phyloP scores from a whole-genome alignment of 2,329 filamentous ascomycete species.

The Hawksworthiomyces lignivorus region DNA sequence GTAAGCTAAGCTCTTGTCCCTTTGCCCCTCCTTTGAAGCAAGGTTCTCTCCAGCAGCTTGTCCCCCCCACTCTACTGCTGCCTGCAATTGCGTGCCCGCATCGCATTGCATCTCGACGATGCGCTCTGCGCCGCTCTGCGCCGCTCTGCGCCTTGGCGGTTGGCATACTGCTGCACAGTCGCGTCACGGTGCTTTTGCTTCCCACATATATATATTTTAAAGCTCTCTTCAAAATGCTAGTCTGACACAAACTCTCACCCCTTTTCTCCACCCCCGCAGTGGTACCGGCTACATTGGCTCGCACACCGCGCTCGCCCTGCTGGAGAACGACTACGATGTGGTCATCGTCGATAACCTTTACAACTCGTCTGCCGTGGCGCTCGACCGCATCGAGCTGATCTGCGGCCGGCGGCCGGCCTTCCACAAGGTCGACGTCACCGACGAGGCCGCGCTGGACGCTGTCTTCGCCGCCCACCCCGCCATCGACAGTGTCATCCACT shows the following conservation, averaged over 20 bases:
- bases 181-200: too few relatives aligned
- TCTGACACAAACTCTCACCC: too few relatives aligned
- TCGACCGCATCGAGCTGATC: slow-evolving; percentile 94
- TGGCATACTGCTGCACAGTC: too few relatives aligned
- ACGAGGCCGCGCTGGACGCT: slow-evolving; percentile 73
- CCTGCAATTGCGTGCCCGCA: too few relatives aligned
- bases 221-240: too few relatives aligned
- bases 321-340: slow-evolving; percentile 92
- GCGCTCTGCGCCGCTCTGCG: too few relatives aligned
- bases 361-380: slow-evolving; percentile 86
- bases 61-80: too few relatives aligned
- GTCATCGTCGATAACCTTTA: slow-evolving; percentile 94
- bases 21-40: slow-evolving; percentile 11
- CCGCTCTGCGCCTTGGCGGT: too few relatives aligned
- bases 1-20: slow-evolving; percentile 51
- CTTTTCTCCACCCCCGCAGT: too few relatives aligned
- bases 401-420: slow-evolving; percentile 80
- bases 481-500: slow-evolving; percentile 98
- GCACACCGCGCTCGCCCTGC: slow-evolving; percentile 86
- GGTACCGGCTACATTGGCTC: slow-evolving; percentile 99
- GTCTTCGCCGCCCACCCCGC: slow-evolving; percentile 84
- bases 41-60: too few relatives aligned
- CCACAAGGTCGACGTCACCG: slow-evolving; percentile 79
- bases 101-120: too few relatives aligned
- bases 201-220: too few relatives aligned